A percentile compares a stretch with the other conserved stretches of the same genome.
Evolutionary conservation across 106 monocot genomes (phyloP).

Genomic region (Apostasia shenzhenica): DNA sequence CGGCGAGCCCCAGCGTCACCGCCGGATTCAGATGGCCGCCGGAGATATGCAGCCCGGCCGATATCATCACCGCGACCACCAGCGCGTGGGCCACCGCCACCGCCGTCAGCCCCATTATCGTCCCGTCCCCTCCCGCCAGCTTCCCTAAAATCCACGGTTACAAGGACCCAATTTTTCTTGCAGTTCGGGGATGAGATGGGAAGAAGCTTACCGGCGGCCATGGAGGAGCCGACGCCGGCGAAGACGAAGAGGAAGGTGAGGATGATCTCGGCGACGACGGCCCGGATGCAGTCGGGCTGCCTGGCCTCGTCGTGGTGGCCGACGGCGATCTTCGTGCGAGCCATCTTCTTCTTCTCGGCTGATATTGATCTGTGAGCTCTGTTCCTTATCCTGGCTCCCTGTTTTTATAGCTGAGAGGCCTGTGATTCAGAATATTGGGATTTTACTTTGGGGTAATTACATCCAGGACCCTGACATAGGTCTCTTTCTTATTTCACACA

Average conservation of each 20-base stretch:
- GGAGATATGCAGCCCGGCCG: slow-evolving; percentile 77
- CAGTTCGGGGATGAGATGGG: background rate
- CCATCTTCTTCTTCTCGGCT: slow-evolving; percentile 15
- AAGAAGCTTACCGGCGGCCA: slow-evolving; percentile 40
- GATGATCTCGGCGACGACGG: slow-evolving; percentile 46
- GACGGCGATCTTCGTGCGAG: slow-evolving; percentile 30
- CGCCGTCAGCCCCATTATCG: slow-evolving; percentile 66
- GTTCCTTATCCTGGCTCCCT: too few species aligned
- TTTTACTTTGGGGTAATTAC: too few species aligned
- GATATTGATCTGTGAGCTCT: too few species aligned
- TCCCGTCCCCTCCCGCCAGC: slow-evolving; percentile 36
- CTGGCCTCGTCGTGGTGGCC: slow-evolving; percentile 37
- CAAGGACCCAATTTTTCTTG: background rate
- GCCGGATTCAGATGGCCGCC: slow-evolving; percentile 84
- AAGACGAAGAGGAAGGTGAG: slow-evolving; percentile 86
- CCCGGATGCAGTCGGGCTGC: slow-evolving; percentile 59
- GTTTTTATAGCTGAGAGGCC: too few species aligned
- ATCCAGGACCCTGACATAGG: too few species aligned
- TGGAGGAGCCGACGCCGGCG: slow-evolving; percentile 61
- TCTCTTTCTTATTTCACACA: too few species aligned
- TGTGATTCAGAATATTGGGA: too few species aligned
- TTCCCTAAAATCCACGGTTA: slow-evolving; percentile 10
- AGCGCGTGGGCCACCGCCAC: slow-evolving; percentile 64
- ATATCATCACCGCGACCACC: slow-evolving; percentile 63
- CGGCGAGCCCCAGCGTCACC: slow-evolving; percentile 66